A percentile compares a stretch with the other conserved stretches of the same genome.
Evolutionary conservation across 331 rosid genomes (phyloP).

Genomic region (Acacia concinna): DNA sequence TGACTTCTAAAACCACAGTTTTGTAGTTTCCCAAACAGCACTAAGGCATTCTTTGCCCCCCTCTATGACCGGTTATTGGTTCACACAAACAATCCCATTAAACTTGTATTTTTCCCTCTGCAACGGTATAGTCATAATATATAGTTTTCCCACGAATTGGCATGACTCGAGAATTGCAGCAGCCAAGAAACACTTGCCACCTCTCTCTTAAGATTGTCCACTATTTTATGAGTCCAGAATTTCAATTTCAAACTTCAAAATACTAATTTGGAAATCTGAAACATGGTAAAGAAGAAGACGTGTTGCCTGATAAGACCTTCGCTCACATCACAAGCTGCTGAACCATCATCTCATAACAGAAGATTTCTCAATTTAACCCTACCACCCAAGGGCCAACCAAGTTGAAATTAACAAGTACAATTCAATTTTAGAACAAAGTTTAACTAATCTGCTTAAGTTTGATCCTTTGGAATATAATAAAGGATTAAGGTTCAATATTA

Average conservation of each 20-base stretch:
- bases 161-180: constrained; percentile 14
- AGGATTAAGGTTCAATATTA: no score
- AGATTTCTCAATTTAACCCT: not conserved
- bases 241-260: not conserved
- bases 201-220: constrained; percentile 8
- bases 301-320: constrained; percentile 16
- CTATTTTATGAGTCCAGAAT: not conserved
- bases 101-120: not conserved
- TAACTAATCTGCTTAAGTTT: not conserved
- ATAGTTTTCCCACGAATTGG: not conserved
- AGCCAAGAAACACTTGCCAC: constrained; percentile 20
- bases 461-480: not conserved
- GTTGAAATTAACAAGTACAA: not conserved
- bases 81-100: not conserved
- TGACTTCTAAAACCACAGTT: no score
- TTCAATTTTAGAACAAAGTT: not conserved
- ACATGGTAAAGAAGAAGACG: not conserved
- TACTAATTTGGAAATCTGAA: constrained; percentile 19
- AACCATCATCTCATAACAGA: constrained; percentile 7
- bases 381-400: constrained; percentile 5
- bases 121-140: not conserved
- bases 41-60: not conserved
- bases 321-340: not conserved
- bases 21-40: no score
- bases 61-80: not conserved